Evolutionary conservation across 768 basidiomycete genomes (phyloP).

Genomic region (Leccinum ochraceum): DNA sequence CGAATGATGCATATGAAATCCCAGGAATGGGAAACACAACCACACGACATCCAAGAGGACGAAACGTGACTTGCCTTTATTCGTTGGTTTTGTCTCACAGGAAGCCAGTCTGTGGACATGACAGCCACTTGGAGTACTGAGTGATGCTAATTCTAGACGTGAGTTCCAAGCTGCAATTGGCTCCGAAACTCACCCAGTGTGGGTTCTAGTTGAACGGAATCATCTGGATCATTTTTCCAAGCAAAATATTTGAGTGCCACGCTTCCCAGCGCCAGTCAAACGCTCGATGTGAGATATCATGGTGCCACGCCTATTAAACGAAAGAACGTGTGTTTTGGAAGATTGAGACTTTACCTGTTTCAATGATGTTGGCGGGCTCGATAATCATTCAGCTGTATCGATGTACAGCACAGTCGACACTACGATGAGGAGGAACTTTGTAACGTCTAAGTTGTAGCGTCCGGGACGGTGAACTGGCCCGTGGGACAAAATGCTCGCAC

Average conservation of each 20-base stretch:
- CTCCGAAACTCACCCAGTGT: neutral
- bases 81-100: slow-evolving; percentile 13
- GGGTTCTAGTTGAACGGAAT: neutral
- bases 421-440: no score
- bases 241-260: neutral
- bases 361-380: neutral
- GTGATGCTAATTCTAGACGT: neutral
- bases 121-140: neutral
- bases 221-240: neutral
- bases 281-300: no score
- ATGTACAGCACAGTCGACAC: no score
- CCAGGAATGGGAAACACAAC: slow-evolving; percentile 11
- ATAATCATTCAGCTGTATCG: no score
- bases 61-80: neutral
- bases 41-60: neutral
- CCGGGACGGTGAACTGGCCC: no score
- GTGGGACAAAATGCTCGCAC: no score
- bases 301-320: neutral
- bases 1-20: neutral
- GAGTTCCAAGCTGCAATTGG: neutral
- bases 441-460: no score
- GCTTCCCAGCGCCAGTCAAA: no score
- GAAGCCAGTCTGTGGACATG: slow-evolving; percentile 5
- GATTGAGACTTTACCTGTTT: neutral
- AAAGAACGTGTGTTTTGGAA: no score